Base-by-base conservation (phyloP, 2,329 filamentous ascomycete species). In the Eutypa lata region DNA sequence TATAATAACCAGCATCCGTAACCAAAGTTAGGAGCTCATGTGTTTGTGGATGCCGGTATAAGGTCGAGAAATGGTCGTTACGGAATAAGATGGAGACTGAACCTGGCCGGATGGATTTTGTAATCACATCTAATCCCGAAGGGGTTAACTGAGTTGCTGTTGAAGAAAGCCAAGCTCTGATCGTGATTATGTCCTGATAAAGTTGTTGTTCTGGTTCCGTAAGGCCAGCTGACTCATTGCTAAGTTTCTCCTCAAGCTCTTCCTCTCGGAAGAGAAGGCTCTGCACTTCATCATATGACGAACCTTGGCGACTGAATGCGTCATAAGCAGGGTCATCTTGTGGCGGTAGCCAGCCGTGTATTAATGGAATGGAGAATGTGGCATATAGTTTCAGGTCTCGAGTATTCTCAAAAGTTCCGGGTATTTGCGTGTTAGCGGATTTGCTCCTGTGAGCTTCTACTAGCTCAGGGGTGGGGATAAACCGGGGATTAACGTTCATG, bases 401-500 rank as follows among this genome's bases (percentile, higher is more conserved):
- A 0, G 93, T 97, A 50, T 90, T 81, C 64, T 96, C 90, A 65
- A 99, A 99, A 0, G 84, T 88, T 1, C 93, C 93, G 0, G 79
- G 81, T 6, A 82, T 76, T 21, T 70, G 57, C 7, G 74, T 71
- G 28, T 72, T 74, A n/a, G 78, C 72, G 0, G 79, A 80, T 3
- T 74, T 82, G 48, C 73, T 76, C 65, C 76, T 78, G 45, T 78
- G 76, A 2, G 77, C 75, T 51, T 63, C 70, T 28, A 74, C 65
- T 19, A 76, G 69, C 14, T 80, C 75, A 7, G 72, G 66, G 0
- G 76, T 79, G 2, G 90, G 80, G 7, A 95, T 80, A 58, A 96
- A 94, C 19, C 89, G 84, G 2, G 94, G 94, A 59, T 99, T 99
- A 53, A 97, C 93, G 64, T 97, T 99, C 90, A 99, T 96, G 37